Evolutionary conservation across 805 yeast species (phyloP).

Genomic region (Candida loeiensis): DNA sequence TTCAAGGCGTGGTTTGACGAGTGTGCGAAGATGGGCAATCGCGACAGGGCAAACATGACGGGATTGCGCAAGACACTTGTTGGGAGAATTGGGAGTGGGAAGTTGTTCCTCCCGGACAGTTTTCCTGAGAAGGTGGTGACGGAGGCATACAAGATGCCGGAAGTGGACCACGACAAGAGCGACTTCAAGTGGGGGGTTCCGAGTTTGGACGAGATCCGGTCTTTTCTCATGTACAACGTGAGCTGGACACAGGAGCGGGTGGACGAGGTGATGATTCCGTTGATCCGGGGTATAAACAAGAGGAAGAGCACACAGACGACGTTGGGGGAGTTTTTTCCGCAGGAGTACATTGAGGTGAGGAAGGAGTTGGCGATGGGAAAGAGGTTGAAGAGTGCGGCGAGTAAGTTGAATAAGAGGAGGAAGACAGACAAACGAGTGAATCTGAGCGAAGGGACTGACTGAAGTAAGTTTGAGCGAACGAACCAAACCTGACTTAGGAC

Average conservation of each 20-base stretch:
- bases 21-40: slow-evolving; percentile 36
- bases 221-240: slow-evolving; percentile 62
- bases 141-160: slow-evolving; percentile 76
- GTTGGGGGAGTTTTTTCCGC: slow-evolving; percentile 65
- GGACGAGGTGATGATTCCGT: slow-evolving; percentile 82
- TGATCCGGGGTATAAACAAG: slow-evolving; percentile 73
- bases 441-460: background rate
- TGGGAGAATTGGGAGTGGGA: slow-evolving; percentile 50
- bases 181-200: slow-evolving; percentile 89
- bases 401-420: slow-evolving; percentile 35
- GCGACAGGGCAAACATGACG: slow-evolving; percentile 38
- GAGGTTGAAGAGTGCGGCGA: slow-evolving; percentile 57
- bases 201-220: slow-evolving; percentile 72
- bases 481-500: no score
- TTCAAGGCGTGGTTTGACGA: slow-evolving; percentile 58
- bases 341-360: slow-evolving; percentile 46
- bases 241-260: slow-evolving; percentile 78
- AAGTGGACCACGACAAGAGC: slow-evolving; percentile 77
- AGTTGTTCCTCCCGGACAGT: slow-evolving; percentile 50
- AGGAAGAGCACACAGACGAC: slow-evolving; percentile 56
- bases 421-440: background rate
- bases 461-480: no score
- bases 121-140: slow-evolving; percentile 71
- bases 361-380: slow-evolving; percentile 53
- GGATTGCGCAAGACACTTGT: slow-evolving; percentile 57